Evolutionary conservation across 1,284 basidiomycete genomes (phyloP), one percentile per base, ranked within the genome.

Genomic region (Fomitopsis palustris): DNA sequence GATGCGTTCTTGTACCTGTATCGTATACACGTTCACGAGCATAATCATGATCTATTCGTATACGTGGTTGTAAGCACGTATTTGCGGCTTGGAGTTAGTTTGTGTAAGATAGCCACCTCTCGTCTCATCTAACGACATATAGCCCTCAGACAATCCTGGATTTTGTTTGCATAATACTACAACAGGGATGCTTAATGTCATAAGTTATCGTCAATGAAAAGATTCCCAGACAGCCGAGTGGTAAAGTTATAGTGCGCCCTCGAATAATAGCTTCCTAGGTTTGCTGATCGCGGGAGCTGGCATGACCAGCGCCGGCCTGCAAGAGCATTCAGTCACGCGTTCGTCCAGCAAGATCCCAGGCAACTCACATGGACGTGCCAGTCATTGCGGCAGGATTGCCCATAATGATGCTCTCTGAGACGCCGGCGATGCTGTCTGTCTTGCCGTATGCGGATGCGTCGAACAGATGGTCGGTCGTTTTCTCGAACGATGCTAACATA

Each of bases 381-480:
- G 96, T 96, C 64, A 88, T 92, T 21, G 95, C 90, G 0, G 96
- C 95, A n/a, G 96, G 91, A 69, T 97, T 98, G 35, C 97, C 96
- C 94, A 99, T 97, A 73, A 99, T 99, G 74, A 99, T 99, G 72
- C 96, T 98, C 75, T 99, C 97, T 19, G 95, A 98, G 0, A 99
- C 96, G 60, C 97, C 97, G 37, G 94, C 88, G 60, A 99, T 97
- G 59, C 85, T 86, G 70, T 99, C 97, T 57, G 89, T 95, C 77
- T 99, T 98, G 19, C 95, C 95, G 73, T 90, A 97, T 9, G 97
- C 90, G 4, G 97, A 93, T 1, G 97, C 97, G 70, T 99, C 96
- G 75, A 99, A 99, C 62, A 99, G 77, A 74, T 99, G 97, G 77
- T 99, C 97, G 12, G 97, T 99, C 29, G 97, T 99, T 80, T 99